A percentile compares a stretch with the other conserved stretches of the same genome.
Evolutionary conservation across 1,139 yeast genomes (phyloP).

Genomic region (Yamadazyma sp.): DNA sequence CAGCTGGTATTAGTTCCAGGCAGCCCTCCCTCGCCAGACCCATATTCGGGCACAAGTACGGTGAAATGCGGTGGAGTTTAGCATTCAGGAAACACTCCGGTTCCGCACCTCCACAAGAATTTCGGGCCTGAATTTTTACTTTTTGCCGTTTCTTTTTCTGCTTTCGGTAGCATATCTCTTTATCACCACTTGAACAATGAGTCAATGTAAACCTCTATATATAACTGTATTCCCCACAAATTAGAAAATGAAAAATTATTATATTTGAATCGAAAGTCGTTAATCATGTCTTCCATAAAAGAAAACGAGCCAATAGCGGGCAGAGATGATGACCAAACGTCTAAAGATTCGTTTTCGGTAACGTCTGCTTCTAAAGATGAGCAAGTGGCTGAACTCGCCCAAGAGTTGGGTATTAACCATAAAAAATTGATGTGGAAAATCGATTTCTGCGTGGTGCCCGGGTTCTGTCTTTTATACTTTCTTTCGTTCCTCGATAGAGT

Average conservation of each 20-base stretch:
- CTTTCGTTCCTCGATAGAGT: slow-evolving; percentile 72
- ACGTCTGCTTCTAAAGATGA: slow-evolving; percentile 13
- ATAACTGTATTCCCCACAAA: too few relatives aligned
- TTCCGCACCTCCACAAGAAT: too few relatives aligned
- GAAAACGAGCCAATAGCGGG: slow-evolving; percentile 1
- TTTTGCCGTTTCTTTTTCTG: too few relatives aligned
- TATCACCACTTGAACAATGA: too few relatives aligned
- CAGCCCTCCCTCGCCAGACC: too few relatives aligned
- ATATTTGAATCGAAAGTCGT: too few relatives aligned
- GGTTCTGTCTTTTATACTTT: slow-evolving; percentile 67
- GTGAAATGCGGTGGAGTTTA: too few relatives aligned
- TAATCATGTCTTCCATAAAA: slow-evolving; percentile 3
- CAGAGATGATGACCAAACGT: slow-evolving; percentile 1
- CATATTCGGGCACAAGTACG: too few relatives aligned
- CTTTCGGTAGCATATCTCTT: too few relatives aligned
- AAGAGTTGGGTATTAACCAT: slow-evolving; percentile 38
- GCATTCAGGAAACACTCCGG: too few relatives aligned
- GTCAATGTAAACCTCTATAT: too few relatives aligned
- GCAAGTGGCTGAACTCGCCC: slow-evolving; percentile 29
- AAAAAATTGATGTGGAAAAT: slow-evolving; percentile 58
- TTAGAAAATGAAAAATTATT: neutral
- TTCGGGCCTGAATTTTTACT: neutral
- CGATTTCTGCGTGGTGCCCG: slow-evolving; percentile 67
- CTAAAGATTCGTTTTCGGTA: neutral
- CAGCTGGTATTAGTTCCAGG: too few relatives aligned